A percentile compares a stretch with the other conserved stretches of the same genome.
Evolutionary conservation across 1,284 basidiomycete genomes (phyloP).

Genomic region (Fistulina hepatica): DNA sequence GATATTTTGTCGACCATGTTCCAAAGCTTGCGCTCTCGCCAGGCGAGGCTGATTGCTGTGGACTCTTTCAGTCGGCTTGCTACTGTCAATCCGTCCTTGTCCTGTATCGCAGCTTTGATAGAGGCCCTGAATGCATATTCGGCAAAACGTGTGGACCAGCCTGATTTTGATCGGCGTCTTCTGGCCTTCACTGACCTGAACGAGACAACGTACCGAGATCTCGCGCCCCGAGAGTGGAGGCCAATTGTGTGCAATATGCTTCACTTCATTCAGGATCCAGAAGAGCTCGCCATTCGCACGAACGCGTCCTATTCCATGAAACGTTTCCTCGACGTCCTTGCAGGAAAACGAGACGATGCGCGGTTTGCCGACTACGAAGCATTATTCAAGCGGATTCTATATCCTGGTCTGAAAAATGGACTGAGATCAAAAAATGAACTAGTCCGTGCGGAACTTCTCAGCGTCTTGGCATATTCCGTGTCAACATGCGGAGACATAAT

Average conservation of each 20-base stretch:
- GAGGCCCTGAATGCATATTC: constrained; percentile 83
- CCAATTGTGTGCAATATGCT: constrained; percentile 81
- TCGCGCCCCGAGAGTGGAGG: constrained; percentile 64
- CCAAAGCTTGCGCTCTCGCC: constrained; percentile 60
- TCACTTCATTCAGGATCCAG: constrained; percentile 81
- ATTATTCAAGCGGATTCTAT: constrained; percentile 54
- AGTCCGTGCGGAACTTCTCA: constrained; percentile 81
- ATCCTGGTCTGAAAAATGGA: constrained; percentile 76
- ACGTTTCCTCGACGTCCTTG: constrained; percentile 63
- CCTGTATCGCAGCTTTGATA: constrained; percentile 43
- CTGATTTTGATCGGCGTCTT: constrained; percentile 86
- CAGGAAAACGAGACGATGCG: constrained; percentile 22
- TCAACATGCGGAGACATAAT: constrained; percentile 53
- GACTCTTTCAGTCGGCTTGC: constrained; percentile 55
- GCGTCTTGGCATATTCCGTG: constrained; percentile 73
- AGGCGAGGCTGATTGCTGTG: constrained; percentile 59
- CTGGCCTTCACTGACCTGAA: constrained; percentile 71
- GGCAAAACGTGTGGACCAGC: constrained; percentile 74
- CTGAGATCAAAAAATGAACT: constrained; percentile 77
- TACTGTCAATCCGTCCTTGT: constrained; percentile 37
- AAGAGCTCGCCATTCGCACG: constrained; percentile 81
- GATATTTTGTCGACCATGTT: constrained; percentile 67
- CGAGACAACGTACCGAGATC: constrained; percentile 39
- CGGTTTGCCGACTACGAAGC: constrained; percentile 23
- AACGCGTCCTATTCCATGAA: constrained; percentile 74